Base-by-base conservation (phyloP, 2,329 filamentous ascomycete genomes). In the Cladosporium sp. region DNA sequence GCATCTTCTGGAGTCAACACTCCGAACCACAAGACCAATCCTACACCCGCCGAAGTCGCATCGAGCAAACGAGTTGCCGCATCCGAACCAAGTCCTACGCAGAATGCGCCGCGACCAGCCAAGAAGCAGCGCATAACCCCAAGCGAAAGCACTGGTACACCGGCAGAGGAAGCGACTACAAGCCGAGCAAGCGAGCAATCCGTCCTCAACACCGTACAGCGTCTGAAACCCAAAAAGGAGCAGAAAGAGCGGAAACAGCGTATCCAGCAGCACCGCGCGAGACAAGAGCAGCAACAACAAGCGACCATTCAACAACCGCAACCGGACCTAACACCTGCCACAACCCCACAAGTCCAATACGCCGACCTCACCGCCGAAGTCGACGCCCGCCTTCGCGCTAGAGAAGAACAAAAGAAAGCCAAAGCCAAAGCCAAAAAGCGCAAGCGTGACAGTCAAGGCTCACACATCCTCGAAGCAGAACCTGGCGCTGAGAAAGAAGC, bases 401-500 rank as follows among this genome's bases (percentile, higher is more conserved):
- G 70, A 56, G 63, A 62, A 34, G 63, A 63, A 17, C 65, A 65
- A 58, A 61, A 63, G 10, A 60, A 60, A 10, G 58, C 53, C 6
- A 60, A 60, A 42, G 64, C 61, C 34, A 54, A 62, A 60, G 58
- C 64, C 36, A 70, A 67, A 64, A 73, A 73, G 62, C 67, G 71
- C 15, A 73, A 73, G 61, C 64, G 70, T 1, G 69, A 71, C 34
- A 70, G 66, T 39, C 58, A 39, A 32, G 68, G 64, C 44, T 69
- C 64, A 19, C 61, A 63, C 48, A 36, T 58, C 25, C 39, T 57
- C 10, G 55, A 61, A 39, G 53, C 57, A 3, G 57, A 65, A 20
- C 52, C 59, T 7, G 52, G 48, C 19, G 54, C 56, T 6, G 61
- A 60, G 25, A 40, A 52, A 42, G 50, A 82, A 63, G 49, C 50